Percentiles rank a stretch among this genome's conserved stretches.
phyloP scores from a whole-genome alignment of 371 early-diverging fungal genomes.

The Mucor saturninus region DNA sequence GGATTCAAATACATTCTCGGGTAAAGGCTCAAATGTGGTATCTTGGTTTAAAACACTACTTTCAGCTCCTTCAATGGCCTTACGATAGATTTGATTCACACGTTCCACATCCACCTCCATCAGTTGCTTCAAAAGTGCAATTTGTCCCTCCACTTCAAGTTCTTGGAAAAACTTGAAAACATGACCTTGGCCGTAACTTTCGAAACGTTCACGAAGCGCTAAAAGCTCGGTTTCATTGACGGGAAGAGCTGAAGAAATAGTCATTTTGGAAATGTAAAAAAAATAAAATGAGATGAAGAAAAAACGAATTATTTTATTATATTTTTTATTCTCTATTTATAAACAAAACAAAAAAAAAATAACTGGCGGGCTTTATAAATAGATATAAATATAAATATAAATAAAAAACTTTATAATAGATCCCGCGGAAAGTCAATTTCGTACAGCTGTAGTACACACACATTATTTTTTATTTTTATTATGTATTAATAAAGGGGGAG shows the following conservation, averaged over 20 bases:
- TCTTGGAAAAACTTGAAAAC: conserved; percentile 83
- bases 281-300: conserved; percentile 9
- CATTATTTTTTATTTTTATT: too few species aligned
- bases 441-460: too few species aligned
- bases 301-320: neutral
- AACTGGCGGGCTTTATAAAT: conserved; percentile 3
- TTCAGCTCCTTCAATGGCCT: conserved; percentile 65
- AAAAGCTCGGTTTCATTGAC: conserved; percentile 43
- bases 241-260: conserved; percentile 24
- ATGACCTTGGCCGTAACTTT: conserved; percentile 87
- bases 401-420: neutral
- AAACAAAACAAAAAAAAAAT: conserved; percentile 13
- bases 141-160: conserved; percentile 64
- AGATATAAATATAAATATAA: conserved; percentile 15
- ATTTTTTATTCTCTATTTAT: conserved; percentile 25
- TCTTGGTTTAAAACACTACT: conserved; percentile 43
- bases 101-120: conserved; percentile 76
- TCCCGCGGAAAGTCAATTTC: conserved; percentile 11
- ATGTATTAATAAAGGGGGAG: too few species aligned
- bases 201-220: conserved; percentile 66
- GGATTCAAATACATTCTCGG: conserved; percentile 76
- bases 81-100: conserved; percentile 78
- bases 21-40: conserved; percentile 75
- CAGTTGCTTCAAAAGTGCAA: conserved; percentile 69
- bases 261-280: conserved; percentile 25